A percentile compares a stretch with the other conserved stretches of the same genome.
These are phyloP conservation scores for Pichia sp. DNA, from an alignment of 1,139 yeast species.

Conservation along the genomic window DNA sequence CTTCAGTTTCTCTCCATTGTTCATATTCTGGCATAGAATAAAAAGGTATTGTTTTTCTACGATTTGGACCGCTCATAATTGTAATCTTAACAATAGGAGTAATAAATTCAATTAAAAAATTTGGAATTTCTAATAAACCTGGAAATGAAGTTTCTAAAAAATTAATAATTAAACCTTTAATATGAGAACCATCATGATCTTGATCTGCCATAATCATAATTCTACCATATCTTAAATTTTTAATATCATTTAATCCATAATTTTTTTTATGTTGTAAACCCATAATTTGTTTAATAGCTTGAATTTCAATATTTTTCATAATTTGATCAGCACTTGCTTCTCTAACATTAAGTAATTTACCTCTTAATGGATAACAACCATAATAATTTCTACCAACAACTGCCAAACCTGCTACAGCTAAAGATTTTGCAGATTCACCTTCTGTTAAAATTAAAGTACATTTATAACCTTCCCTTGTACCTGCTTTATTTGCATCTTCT, in stretches of 20 bases:
- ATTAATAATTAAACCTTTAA: slow-evolving; percentile 91
- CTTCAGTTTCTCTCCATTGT: slow-evolving; percentile 83
- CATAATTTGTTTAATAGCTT: slow-evolving; percentile 90
- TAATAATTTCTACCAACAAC: slow-evolving; percentile 94
- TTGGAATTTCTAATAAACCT: slow-evolving; percentile 84
- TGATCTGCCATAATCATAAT: slow-evolving; percentile 99
- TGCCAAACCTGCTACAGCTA: slow-evolving; percentile 90
- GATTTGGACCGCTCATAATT: slow-evolving; percentile 57
- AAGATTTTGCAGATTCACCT: slow-evolving; percentile 93
- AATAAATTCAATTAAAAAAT: slow-evolving; percentile 86
- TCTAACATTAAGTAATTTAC: slow-evolving; percentile 90
- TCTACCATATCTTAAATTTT: slow-evolving; percentile 85
- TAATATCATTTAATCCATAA: slow-evolving; percentile 56
- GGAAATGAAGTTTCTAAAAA: slow-evolving; percentile 93
- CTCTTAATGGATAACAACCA: slow-evolving; percentile 94
- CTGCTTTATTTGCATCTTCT: slow-evolving; percentile 96
- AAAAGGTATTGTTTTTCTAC: slow-evolving; percentile 56
- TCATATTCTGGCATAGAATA: slow-evolving; percentile 97
- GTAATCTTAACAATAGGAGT: slow-evolving; percentile 96
- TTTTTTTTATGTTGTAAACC: slow-evolving; percentile 90
- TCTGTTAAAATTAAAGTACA: slow-evolving; percentile 93
- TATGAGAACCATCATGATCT: slow-evolving; percentile 99
- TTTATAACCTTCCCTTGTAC: slow-evolving; percentile 84
- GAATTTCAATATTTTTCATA: slow-evolving; percentile 86
- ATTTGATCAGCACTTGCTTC: slow-evolving; percentile 95